phyloP scores from a whole-genome alignment of 768 basidiomycete species.

The Scleroderma citrinum region DNA sequence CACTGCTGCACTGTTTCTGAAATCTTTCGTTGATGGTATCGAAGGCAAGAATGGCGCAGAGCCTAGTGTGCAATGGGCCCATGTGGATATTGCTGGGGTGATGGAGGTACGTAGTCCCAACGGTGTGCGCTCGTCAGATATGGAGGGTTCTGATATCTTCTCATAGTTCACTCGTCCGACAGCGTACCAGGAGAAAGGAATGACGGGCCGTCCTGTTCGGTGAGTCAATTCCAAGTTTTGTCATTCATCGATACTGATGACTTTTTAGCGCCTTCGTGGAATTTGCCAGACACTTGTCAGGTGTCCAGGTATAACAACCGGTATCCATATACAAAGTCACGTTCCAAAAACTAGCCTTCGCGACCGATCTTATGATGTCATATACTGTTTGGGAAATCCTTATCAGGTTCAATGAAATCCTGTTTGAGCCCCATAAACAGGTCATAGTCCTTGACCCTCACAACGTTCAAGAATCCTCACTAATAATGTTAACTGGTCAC shows the following conservation, averaged over 20 bases:
- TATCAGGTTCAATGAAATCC: too few species aligned
- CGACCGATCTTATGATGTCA: too few species aligned
- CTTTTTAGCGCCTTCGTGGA: slow-evolving; percentile 28
- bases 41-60: slow-evolving; percentile 54
- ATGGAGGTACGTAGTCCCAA: slow-evolving; percentile 52
- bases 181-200: slow-evolving; percentile 65
- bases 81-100: slow-evolving; percentile 75
- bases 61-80: slow-evolving; percentile 71
- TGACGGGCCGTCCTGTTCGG: slow-evolving; percentile 80
- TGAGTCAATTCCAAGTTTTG: slow-evolving; percentile 29
- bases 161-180: slow-evolving; percentile 44
- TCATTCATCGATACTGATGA: neutral
- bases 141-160: slow-evolving; percentile 1
- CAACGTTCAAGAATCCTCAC: too few species aligned
- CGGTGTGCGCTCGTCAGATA: neutral
- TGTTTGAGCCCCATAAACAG: too few species aligned
- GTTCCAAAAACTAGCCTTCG: too few species aligned
- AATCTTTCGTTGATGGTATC: slow-evolving; percentile 72
- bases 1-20: slow-evolving; percentile 86
- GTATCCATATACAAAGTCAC: too few species aligned
- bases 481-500: too few species aligned
- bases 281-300: slow-evolving; percentile 24
- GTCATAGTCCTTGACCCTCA: too few species aligned
- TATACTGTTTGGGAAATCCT: too few species aligned
- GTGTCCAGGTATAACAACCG: slow-evolving; percentile 11